Evolutionary conservation across 73 alveolate genomes (phyloP).

Genomic region (Paramecium primaurelia): DNA sequence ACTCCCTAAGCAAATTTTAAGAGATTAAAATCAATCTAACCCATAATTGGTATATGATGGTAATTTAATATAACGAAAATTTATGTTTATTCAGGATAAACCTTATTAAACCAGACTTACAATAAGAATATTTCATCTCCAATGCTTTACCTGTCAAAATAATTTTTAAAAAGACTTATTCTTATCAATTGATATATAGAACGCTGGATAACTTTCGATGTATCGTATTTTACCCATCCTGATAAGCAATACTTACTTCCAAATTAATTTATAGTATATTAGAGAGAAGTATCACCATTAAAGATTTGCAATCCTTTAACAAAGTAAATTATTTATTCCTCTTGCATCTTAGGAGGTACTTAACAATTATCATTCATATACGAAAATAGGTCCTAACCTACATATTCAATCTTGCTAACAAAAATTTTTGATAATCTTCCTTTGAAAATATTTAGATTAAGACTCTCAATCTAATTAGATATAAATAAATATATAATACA

Average conservation of each 20-base stretch:
- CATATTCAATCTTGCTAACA: not conserved
- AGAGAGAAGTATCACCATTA: not conserved
- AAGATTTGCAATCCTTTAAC: not conserved
- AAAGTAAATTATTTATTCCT: not conserved
- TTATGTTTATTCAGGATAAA: not conserved
- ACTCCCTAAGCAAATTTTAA: too few species aligned
- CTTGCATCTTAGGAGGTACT: not conserved
- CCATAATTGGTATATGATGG: not conserved
- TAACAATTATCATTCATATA: not conserved
- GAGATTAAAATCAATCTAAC: not conserved
- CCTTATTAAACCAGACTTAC: not conserved
- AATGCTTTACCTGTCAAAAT: not conserved
- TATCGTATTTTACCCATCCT: not conserved
- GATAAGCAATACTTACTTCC: not conserved
- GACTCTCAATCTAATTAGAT: not conserved
- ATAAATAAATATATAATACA: not conserved
- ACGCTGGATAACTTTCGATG: not conserved
- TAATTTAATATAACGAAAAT: not conserved
- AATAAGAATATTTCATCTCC: not conserved
- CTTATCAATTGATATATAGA: not conserved
- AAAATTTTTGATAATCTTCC: not conserved
- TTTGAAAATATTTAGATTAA: not conserved
- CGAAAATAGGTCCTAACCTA: not conserved
- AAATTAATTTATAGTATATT: not conserved
- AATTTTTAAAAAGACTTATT: not conserved